Evolutionary conservation across 1,139 yeast genomes (phyloP), one percentile per base, ranked within the genome.

Genomic region (Kodamaea anthophila): DNA sequence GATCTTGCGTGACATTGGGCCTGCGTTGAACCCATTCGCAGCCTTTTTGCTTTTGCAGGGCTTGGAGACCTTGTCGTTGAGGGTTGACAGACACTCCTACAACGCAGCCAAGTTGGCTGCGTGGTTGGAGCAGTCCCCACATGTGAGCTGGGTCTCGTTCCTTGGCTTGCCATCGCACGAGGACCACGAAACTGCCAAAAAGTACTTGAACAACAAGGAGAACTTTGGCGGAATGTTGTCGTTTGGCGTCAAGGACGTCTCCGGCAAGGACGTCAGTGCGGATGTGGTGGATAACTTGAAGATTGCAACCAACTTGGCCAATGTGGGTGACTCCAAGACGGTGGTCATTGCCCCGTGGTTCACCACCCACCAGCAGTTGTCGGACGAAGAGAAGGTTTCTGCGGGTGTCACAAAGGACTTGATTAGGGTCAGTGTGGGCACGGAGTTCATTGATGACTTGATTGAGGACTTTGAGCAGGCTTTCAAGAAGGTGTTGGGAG

Each of bases 281-380:
- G 70, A 66, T 46, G 84, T 87, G 39, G 96, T 85, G 37, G 96
- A 87, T 57, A 62, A 60, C 42, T 74, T 91, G 56, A 73, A 85
- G 58, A 62, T 91, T 35, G 94, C 94, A 35, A 79, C 94, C 21
- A 85, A 87, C 65, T 74, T 91, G 55, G 97, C 98, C 35, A 91
- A 91, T 50, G 96, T 91, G 36, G 97, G 98, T 53, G 98, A 91
- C 53, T 77, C 88, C 31, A 91, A 88, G 67, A 85, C 97, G 25
- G 72, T 91, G 53, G 94, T 88, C 34, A 88, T 91, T 58, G 88
- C 96, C 37, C 98, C 97, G 42, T 87, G 79, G 68, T 86, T 74
- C 61, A 91, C 97, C 30, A 91, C 97, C 14, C 98, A 91, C 59
- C 86, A 86, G 55, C 97, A 91, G 65, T 73, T 91, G 52, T 56